Evolutionary conservation across 1,284 basidiomycete species (phyloP), one percentile per base, ranked within the genome.

Genomic region (Ceratorhiza oryzae-sativae): DNA sequence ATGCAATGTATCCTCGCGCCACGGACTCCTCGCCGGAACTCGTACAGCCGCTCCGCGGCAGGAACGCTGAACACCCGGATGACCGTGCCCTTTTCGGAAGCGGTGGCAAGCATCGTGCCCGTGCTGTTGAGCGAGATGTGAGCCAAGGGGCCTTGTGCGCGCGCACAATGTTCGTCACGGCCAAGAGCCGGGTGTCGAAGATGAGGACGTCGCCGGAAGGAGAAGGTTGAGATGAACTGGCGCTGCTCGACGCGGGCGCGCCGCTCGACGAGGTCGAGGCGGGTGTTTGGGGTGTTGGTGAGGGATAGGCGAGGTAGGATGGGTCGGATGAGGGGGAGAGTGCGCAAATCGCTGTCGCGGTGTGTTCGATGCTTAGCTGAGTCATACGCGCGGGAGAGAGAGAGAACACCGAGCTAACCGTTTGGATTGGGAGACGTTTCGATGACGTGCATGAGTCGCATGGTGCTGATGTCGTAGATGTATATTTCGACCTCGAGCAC

Each of bases 391-490:
- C 8, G 15, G 4, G 10, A 3, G 12, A 23, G 42, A 25, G 15
- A 3, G 71, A 79, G 77, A 81, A 74, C 67, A 94, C 94, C 95
- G 79, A 97, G 91, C n/a, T n/a, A n/a, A n/a, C n/a, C n/a, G n/a
- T n/a, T n/a, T 1, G 96, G 94, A 80, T 99, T 99, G 0, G 94
- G 89, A 15, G 93, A 92, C 0, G 97, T 99, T 84, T 99, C 97
- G 72, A 99, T 97, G 59, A 98, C 97, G 80, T 98, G 97, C 51
- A 98, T 82, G 36, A 99, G 86, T 77, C 96, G 92, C 97, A 99
- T 98, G 77, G 98, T 99, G 73, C 92, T 94, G 77, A 99, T 98
- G 79, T 99, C 97, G 79, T 99, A 99, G 72, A 98, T 95, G 83
- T 98, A 99, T 73, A 99, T 97, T 80, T 98, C 95, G 49, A 88